A percentile compares a stretch with the other conserved stretches of the same genome.
These are phyloP conservation scores for Xylaria sp. DNA, from an alignment of 2,329 filamentous ascomycete genomes.

Conservation along the genomic window DNA sequence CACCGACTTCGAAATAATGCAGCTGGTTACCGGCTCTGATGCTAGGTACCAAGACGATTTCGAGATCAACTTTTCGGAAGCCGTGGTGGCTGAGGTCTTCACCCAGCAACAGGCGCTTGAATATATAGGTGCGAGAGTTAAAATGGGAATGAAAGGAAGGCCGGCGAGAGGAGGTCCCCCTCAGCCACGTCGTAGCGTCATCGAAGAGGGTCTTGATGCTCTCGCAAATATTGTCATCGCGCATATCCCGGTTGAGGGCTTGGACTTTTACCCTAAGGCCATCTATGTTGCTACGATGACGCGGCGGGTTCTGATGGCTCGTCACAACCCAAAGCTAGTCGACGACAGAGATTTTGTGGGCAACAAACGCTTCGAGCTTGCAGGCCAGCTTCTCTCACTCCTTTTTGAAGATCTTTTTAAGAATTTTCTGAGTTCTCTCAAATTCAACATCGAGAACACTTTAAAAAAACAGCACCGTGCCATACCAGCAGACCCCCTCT, in stretches of 20 bases:
- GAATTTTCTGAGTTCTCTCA: slow-evolving; percentile 88
- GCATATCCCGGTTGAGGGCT: slow-evolving; percentile 88
- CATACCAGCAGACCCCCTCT: slow-evolving; percentile 85
- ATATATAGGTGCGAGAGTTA: slow-evolving; percentile 86
- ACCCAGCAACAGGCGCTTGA: slow-evolving; percentile 97
- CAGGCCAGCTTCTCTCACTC: slow-evolving; percentile 91
- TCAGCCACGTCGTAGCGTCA: slow-evolving; percentile 77
- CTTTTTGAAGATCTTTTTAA: slow-evolving; percentile 99
- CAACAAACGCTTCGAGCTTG: slow-evolving; percentile 95
- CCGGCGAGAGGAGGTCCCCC: slow-evolving; percentile 60
- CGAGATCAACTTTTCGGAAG: slow-evolving; percentile 93
- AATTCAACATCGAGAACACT: slow-evolving; percentile 93
- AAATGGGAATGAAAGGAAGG: slow-evolving; percentile 79
- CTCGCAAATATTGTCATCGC: slow-evolving; percentile 93
- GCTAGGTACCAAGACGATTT: slow-evolving; percentile 94
- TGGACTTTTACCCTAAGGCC: slow-evolving; percentile 97
- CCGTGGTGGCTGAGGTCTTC: slow-evolving; percentile 82
- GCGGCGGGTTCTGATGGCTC: slow-evolving; percentile 92
- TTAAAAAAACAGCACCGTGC: slow-evolving; percentile 93
- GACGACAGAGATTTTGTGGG: slow-evolving; percentile 98
- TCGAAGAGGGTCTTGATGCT: slow-evolving; percentile 92
- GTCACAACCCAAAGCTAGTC: slow-evolving; percentile 87
- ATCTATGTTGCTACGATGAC: slow-evolving; percentile 98
- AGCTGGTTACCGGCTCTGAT: slow-evolving; percentile 89
- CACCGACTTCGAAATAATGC: slow-evolving; percentile 93